Conservation (phyloP, 2,329 filamentous ascomycete species). For the Aspergillus fructus region DNA sequence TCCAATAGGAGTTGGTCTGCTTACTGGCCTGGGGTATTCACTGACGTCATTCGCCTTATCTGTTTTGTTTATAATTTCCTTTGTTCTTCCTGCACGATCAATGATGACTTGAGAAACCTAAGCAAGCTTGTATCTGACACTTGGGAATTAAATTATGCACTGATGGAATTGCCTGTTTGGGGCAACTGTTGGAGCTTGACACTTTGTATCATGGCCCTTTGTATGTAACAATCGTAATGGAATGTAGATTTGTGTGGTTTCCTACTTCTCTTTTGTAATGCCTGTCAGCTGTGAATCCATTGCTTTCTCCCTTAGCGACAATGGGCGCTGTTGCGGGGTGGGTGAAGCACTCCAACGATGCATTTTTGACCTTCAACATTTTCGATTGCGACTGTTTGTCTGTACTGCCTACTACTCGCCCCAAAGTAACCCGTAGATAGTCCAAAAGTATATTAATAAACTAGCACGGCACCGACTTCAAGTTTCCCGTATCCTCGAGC, state of each 20-base stretch:
- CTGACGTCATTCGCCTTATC: slow-evolving; percentile 5
- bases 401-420: too few species aligned
- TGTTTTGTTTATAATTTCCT: slow-evolving; percentile 8
- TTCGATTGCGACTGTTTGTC: too few species aligned
- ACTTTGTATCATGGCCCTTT: slow-evolving; percentile 18
- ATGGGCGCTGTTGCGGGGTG: too few species aligned
- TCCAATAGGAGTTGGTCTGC: slow-evolving; percentile 4
- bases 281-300: background rate
- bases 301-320: too few species aligned
- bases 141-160: slow-evolving; percentile 18
- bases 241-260: slow-evolving; percentile 15
- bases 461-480: too few species aligned
- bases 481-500: too few species aligned
- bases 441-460: too few species aligned
- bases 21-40: background rate
- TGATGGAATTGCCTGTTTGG: slow-evolving; percentile 18
- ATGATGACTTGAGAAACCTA: slow-evolving; percentile 18
- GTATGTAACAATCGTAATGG: slow-evolving; percentile 22
- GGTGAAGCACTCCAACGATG: too few species aligned
- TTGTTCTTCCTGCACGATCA: slow-evolving; percentile 14
- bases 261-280: background rate
- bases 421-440: too few species aligned
- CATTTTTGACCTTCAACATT: too few species aligned
- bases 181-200: slow-evolving; percentile 12
- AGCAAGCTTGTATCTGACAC: slow-evolving; percentile 15